Evolutionary conservation across 495 filamentous ascomycete species (phyloP).

Genomic region (Paragyromitra xinjiangensis): DNA sequence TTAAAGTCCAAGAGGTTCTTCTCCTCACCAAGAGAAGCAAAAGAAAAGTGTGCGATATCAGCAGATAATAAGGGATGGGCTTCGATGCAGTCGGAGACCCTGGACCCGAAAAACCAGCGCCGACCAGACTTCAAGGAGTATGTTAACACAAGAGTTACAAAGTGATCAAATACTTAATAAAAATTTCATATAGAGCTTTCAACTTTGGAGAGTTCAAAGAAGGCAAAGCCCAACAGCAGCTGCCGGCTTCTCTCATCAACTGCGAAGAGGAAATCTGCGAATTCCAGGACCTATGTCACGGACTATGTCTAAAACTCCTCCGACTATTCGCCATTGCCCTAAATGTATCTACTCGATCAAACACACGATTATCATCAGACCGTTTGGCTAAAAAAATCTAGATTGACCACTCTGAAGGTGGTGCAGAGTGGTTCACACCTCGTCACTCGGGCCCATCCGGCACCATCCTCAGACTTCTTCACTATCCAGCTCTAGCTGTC

Average conservation of each 20-base stretch:
- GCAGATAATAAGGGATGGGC: conserved; percentile 89
- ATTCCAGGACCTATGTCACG: conserved; percentile 76
- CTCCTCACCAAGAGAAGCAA: conserved; percentile 72
- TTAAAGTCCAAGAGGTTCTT: conserved; percentile 81
- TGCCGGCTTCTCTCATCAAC: conserved; percentile 71
- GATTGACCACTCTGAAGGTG: conserved; percentile 60
- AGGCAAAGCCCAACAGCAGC: conserved; percentile 79
- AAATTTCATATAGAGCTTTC: conserved; percentile 71
- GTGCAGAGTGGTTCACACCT: conserved; percentile 73
- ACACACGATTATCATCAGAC: neutral
- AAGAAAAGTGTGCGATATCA: conserved; percentile 75
- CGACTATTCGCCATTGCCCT: conserved; percentile 79
- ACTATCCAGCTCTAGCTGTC: conserved; percentile 71
- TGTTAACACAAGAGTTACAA: conserved; percentile 30
- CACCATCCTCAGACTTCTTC: conserved; percentile 81
- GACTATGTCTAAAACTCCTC: conserved; percentile 75
- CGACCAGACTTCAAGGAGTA: conserved; percentile 97
- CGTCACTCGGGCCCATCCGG: conserved; percentile 76
- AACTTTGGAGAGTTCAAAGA: conserved; percentile 84
- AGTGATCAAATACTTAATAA: conserved; percentile 2
- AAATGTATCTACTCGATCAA: conserved; percentile 60
- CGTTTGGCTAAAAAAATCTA: conserved; percentile 12
- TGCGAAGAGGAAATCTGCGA: conserved; percentile 68
- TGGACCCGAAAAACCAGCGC: conserved; percentile 84
- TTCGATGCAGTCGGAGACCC: conserved; percentile 83